phyloP scores from a whole-genome alignment of 257 asterid species.

The Jacaranda copaia region DNA sequence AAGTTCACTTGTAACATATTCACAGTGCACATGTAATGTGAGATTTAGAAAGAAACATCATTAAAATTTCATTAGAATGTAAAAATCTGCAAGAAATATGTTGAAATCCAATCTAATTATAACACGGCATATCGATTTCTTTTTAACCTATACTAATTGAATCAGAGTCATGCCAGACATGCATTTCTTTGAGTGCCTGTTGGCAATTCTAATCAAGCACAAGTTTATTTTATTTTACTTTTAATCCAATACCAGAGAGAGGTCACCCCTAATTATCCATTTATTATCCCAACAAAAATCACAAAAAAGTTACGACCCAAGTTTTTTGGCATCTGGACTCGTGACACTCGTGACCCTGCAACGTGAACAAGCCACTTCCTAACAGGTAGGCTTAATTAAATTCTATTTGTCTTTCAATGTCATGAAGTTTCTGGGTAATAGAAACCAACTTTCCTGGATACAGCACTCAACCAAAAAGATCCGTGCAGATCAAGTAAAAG shows the following conservation, averaged over 20 bases:
- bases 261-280: background rate
- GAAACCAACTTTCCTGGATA: background rate
- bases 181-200: conserved; percentile 6
- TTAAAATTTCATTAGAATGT: conserved; percentile 10
- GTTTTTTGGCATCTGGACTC: conserved; percentile 9
- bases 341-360: background rate
- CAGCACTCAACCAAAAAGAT: conserved; percentile 5
- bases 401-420: background rate
- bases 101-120: conserved; percentile 3
- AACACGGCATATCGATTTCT: background rate
- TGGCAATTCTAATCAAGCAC: conserved; percentile 5
- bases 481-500: background rate
- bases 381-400: background rate
- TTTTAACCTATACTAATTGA: background rate
- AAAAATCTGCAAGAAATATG: background rate
- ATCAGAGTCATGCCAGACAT: background rate
- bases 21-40: background rate
- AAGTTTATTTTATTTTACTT: background rate
- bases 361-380: conserved; percentile 13
- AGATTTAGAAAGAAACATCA: conserved; percentile 11
- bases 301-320: background rate
- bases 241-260: conserved; percentile 19
- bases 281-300: background rate
- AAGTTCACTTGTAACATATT: background rate
- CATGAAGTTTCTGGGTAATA: background rate